Evolutionary conservation across 2,329 filamentous ascomycete genomes (phyloP).

Genomic region (Hypoxylon sp.): DNA sequence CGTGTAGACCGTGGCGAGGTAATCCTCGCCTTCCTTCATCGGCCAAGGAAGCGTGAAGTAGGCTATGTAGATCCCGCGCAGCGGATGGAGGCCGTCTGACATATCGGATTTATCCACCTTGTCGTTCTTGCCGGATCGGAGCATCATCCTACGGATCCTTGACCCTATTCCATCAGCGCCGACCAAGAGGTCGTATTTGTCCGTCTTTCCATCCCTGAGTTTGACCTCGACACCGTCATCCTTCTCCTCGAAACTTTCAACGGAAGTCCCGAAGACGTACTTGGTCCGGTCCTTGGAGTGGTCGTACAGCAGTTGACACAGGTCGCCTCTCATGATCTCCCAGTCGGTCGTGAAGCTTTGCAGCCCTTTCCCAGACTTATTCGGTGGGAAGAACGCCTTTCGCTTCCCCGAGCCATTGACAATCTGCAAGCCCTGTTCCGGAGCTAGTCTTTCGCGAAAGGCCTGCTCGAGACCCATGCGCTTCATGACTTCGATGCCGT

Average conservation of each 20-base stretch:
- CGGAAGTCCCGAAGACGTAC: conserved; percentile 52
- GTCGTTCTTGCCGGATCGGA: conserved; percentile 43
- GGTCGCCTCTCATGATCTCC: conserved; percentile 68
- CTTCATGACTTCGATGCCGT: conserved; percentile 63
- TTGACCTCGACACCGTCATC: conserved; percentile 39
- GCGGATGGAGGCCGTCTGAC: conserved; percentile 45
- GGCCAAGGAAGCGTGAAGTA: conserved; percentile 55
- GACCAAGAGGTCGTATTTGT: conserved; percentile 64
- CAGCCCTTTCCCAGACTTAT: conserved; percentile 51
- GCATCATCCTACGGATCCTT: conserved; percentile 58
- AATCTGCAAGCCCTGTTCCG: conserved; percentile 61
- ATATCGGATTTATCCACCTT: conserved; percentile 15
- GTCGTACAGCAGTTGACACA: conserved; percentile 60
- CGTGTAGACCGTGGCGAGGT: conserved; percentile 55
- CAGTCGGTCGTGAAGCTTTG: conserved; percentile 61
- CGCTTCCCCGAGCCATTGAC: conserved; percentile 56
- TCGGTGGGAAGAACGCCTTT: conserved; percentile 56
- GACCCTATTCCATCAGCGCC: conserved; percentile 69
- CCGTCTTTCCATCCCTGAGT: conserved; percentile 59
- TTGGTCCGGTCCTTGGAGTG: conserved; percentile 44
- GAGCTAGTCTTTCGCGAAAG: conserved; percentile 57
- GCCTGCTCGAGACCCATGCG: conserved; percentile 64
- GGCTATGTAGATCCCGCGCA: conserved; percentile 47
- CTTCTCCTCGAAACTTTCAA: conserved; percentile 47
- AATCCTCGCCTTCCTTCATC: conserved; percentile 51